These are phyloP conservation scores for Cyclotella choctawhatcheeana DNA, from an alignment of 108 stramenopile species.

Conservation along the genomic window DNA sequence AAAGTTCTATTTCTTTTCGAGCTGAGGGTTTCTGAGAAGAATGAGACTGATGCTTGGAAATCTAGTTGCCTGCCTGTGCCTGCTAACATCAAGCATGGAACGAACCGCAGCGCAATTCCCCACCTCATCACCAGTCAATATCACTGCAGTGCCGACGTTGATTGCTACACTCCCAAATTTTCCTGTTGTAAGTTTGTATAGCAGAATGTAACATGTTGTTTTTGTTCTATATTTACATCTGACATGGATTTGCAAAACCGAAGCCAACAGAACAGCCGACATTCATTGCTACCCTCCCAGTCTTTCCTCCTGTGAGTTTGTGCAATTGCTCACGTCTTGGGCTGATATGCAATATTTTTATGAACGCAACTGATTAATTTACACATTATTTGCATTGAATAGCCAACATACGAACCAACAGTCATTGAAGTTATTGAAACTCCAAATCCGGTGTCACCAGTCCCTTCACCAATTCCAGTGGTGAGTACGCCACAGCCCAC, in stretches of 20 bases:
- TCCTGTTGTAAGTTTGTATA: too few relatives aligned
- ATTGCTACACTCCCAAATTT: too few relatives aligned
- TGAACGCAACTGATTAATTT: too few relatives aligned
- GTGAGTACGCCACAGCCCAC: constrained; percentile 3
- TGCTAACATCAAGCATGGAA: background rate
- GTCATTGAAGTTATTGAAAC: background rate
- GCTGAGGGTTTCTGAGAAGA: too few relatives aligned
- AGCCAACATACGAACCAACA: constrained; percentile 7
- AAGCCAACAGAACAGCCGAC: too few relatives aligned
- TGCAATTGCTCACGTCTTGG: too few relatives aligned
- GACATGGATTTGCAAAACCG: too few relatives aligned
- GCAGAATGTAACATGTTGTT: too few relatives aligned
- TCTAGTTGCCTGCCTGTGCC: background rate
- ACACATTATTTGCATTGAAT: background rate
- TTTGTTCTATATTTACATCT: too few relatives aligned
- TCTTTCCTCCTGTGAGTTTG: too few relatives aligned
- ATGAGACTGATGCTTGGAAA: background rate
- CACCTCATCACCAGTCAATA: background rate
- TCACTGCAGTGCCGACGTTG: background rate
- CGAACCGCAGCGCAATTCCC: background rate
- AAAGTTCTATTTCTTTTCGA: too few relatives aligned
- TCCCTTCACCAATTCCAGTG: background rate
- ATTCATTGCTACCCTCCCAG: too few relatives aligned
- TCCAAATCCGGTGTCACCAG: background rate
- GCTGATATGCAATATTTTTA: background rate